Evolutionary conservation across 129 eudicot species (phyloP), one percentile per base, ranked within the genome.

Genomic region (Sambucus nigra): DNA sequence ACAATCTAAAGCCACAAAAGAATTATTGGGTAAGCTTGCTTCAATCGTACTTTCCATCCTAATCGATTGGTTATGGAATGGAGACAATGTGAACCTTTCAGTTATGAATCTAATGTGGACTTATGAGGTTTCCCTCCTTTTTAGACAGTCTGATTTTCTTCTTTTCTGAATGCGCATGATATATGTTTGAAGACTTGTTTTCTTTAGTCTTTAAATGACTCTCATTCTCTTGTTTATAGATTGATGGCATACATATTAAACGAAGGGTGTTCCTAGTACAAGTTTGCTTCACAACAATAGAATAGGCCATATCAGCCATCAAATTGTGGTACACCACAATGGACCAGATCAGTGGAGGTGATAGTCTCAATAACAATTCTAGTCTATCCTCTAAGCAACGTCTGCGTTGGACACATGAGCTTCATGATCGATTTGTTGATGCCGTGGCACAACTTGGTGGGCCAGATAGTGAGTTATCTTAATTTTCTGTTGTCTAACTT

Each of bases 361-460:
- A 72, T 71, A 70, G 58, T 71, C 41, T 47, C 61, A 67, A 71
- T 65, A 80, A 68, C 73, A 64, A 70, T 53, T 41, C 80, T 52
- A 84, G 62, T 78, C 52, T 80, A 61, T 82, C 88, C 48, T 80
- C 94, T 23, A 84, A 77, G 79, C 88, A 80, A 57, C 75, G 94
- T 26, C 82, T 84, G 31, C 86, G 94, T 49, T 84, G 89, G 94
- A 80, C 94, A 7, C 79, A 80, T 63, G 94, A 84, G 49, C 94
- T 84, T 70, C 94, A 84, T 53, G 94, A 84, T 53, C 80, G 86
- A 63, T 84, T 84, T 80, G 94, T 84, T 55, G 94, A 80, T 71
- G 94, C 94, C 51, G 94, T 84, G 14, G 89, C 88, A 35, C 88
- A 84, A 66, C 80, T 84, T 28, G 94, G 94, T 62, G 94, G 94